Evolutionary conservation across 1,139 yeast species (phyloP), one percentile per base, ranked within the genome.

Genomic region (Debaryomyces udenii): DNA sequence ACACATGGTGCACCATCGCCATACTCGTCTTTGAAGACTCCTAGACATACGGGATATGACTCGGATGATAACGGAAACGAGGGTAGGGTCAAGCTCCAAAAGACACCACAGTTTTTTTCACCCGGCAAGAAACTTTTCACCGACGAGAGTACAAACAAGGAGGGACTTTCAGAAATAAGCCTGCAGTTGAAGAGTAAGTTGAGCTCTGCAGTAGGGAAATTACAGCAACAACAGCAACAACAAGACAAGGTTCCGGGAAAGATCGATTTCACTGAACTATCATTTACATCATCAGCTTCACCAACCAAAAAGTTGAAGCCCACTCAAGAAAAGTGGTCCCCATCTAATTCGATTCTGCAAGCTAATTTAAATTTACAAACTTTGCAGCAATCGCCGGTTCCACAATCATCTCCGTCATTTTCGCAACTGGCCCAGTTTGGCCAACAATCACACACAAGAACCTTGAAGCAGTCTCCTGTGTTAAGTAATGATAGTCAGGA

Each of bases 51-150:
- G 9, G 64, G 57, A 11, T 56, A 61, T 46, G 69, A 65, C 39
- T 56, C 64, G 11, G 58, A 54, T 36, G 61, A 57, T 10, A 41
- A 38, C 26, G 22, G 22, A 20, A 47, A 49, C 33, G 53, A 55
- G 14, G 13, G 36, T 7, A 46, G 44, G 31, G 31, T 47, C 33
- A 70, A 70, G 49, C 53, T 66, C 31, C 68, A 67, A 47, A 67
- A 65, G 41, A 70, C 76, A 3, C 73, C 74, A 5, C 69, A 65
- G 50, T 72, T 57, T 46, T 70, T 71, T 45, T 62, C 69, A n/a
- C 70, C 74, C 1, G 76, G 75, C 3, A 64, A 61, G 41, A 62
- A 63, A 39, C 55, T 71, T 22, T 59, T 62, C 38, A 26, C 39
- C 10, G 66, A 59, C 34, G 44, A 49, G 30, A 42, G 46, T 13